These are phyloP conservation scores for Arthrobotrys sinensis DNA, from an alignment of 2,329 filamentous ascomycete genomes.

Conservation along the genomic window DNA sequence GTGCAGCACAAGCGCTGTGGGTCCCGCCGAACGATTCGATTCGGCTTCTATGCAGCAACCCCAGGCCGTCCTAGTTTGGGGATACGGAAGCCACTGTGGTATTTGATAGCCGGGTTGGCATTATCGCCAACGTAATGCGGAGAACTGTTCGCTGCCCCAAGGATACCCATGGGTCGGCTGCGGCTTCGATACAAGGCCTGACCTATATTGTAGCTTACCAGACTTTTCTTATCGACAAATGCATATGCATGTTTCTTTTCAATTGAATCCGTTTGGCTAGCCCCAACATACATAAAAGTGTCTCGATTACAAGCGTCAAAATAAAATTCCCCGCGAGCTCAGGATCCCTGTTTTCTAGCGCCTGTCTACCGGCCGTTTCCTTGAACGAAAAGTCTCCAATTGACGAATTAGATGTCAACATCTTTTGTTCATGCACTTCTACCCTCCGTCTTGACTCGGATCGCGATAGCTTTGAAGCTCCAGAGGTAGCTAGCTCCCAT, in stretches of 20 bases:
- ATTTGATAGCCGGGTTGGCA: conserved; percentile 51
- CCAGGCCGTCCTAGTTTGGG: conserved; percentile 42
- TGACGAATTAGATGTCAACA: conserved; percentile 42
- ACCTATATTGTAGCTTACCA: conserved; percentile 13
- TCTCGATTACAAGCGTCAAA: conserved; percentile 24
- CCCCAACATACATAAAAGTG: conserved; percentile 14
- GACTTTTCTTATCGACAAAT: conserved; percentile 42
- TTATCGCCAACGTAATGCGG: conserved; percentile 48
- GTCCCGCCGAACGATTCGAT: conserved; percentile 37
- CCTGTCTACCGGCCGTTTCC: conserved; percentile 43
- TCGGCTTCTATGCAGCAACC: conserved; percentile 37
- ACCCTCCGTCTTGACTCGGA: conserved; percentile 39
- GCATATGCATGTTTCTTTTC: conserved; percentile 34
- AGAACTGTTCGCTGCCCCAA: conserved; percentile 20
- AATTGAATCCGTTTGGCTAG: conserved; percentile 17
- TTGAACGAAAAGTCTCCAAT: conserved; percentile 24
- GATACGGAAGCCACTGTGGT: conserved; percentile 42
- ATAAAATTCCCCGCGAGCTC: conserved; percentile 40
- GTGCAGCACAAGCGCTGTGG: conserved; percentile 30
- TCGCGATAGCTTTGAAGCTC: conserved; percentile 45
- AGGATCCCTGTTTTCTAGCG: conserved; percentile 45
- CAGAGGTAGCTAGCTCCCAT: conserved; percentile 41
- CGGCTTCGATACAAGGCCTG: conserved; percentile 52
- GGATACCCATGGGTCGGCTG: conserved; percentile 42
- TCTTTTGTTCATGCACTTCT: conserved; percentile 33